Base-by-base conservation (phyloP, 176 grass and related monocot genomes). In the Bothriochloa decipiens region DNA sequence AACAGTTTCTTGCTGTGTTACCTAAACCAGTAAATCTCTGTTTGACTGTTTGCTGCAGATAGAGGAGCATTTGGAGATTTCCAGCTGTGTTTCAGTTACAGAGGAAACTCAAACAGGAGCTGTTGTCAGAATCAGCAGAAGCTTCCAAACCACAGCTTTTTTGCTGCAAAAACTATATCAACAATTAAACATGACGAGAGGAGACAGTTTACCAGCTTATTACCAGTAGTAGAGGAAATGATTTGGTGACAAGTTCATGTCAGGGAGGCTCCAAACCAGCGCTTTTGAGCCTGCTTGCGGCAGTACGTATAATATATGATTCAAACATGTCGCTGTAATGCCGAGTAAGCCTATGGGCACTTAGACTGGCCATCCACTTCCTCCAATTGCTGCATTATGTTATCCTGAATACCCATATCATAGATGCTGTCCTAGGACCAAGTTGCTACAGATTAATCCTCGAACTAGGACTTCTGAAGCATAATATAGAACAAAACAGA, bases 351-450 rank as follows among this genome's bases (percentile, higher is more conserved):
- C 68, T 79, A 79, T 84, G 69, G 75, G 33, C 10, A 75, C 69
- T 71, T 80, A 1, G 81, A 70, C 80, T 90, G 85, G 81, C 84
- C 81, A 75, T 76, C 84, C 85, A 82, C 83, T 89, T 52, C 83
- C 50, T 72, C 53, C 78, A 35, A 43, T 69, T 65, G 57, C 32
- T 81, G 49, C 64, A 76, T 64, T 81, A 63, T 89, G 40, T 64
- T 65, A 85, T 77, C 25, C 26, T 35, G 5, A 64, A 23, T 16
- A 79, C 25, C 32, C 68, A 37, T 68, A 46, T 79, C 74, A 37
- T 23, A 74, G 27, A 28, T 86, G 36, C 0, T 79, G 75, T 79
- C 80, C 43, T 46, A 46, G 46, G 39, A 52, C 50, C 80, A 63
- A 69, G 32, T 17, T 69, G 23, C 40, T 70, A 43, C 15, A 75